Percentiles rank a stretch among this genome's conserved stretches.
Evolutionary conservation across 139 green algal species (phyloP).

Genomic region (Tetradesmus lagerheimii): DNA sequence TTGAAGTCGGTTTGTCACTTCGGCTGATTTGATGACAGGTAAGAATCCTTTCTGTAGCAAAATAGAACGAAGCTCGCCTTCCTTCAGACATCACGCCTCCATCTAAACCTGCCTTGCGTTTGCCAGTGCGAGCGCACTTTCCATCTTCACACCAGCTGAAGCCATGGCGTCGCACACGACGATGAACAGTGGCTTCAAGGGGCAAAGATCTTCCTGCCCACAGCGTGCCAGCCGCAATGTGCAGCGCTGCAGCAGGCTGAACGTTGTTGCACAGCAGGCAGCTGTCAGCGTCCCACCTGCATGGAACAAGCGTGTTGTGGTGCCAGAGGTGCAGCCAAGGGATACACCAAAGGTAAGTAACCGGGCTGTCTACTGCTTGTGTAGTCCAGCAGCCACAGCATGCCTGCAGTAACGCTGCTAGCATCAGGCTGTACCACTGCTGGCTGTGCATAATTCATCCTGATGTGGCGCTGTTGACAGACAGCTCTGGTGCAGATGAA

Average conservation of each 20-base stretch:
- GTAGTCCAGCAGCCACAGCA: background rate
- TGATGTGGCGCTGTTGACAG: background rate
- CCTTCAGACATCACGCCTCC: background rate
- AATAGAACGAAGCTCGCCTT: background rate
- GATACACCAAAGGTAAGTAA: conserved; percentile 56
- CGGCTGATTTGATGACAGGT: background rate
- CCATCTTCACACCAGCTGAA: background rate
- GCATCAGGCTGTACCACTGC: background rate
- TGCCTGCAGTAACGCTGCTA: background rate
- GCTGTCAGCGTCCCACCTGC: conserved; percentile 54
- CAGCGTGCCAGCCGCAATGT: conserved; percentile 24
- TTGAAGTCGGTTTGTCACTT: background rate
- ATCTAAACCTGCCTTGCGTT: background rate
- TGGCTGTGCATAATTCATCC: background rate
- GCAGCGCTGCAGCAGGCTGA: conserved; percentile 11
- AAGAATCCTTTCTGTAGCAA: background rate
- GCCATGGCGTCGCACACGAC: conserved; percentile 15
- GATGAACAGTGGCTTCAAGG: background rate
- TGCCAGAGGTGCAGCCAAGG: conserved; percentile 62
- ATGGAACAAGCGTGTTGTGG: conserved; percentile 57
- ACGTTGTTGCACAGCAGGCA: conserved; percentile 27
- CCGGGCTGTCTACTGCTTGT: background rate
- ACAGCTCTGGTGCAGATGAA: background rate
- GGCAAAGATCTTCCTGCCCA: background rate
- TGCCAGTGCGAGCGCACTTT: background rate